Conservation (phyloP, 768 basidiomycete genomes). For the Leccinum longicurvipes region DNA sequence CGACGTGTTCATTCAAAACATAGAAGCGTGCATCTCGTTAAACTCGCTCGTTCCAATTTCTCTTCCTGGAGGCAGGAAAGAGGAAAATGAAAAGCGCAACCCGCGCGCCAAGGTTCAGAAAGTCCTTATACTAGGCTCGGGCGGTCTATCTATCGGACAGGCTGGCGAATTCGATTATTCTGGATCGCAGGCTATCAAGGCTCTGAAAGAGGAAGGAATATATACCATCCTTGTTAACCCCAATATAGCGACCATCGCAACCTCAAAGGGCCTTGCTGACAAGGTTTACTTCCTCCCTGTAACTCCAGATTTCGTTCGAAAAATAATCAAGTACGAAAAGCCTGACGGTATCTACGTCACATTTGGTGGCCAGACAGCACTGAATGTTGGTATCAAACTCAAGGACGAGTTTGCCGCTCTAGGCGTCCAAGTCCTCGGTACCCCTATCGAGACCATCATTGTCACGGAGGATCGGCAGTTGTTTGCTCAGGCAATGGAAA, state of each 20-base stretch:
- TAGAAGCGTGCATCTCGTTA: constrained; percentile 67
- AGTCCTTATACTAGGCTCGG: constrained; percentile 95
- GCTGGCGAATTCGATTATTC: constrained; percentile 99
- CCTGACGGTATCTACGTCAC: constrained; percentile 99
- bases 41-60: constrained; percentile 53
- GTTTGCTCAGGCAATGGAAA: constrained; percentile 91
- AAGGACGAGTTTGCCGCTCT: constrained; percentile 92
- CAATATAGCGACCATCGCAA: constrained; percentile 98
- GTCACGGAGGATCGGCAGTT: constrained; percentile 94
- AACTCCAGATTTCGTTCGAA: constrained; percentile 95
- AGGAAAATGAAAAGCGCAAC: constrained; percentile 71
- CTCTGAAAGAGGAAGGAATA: constrained; percentile 97
- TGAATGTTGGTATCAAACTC: constrained; percentile 95
- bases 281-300: constrained; percentile 99
- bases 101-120: constrained; percentile 82
- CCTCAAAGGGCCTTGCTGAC: constrained; percentile 95
- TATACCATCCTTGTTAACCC: constrained; percentile 99
- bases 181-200: constrained; percentile 98
- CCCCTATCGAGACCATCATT: constrained; percentile 96
- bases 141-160: constrained; percentile 96
- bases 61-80: constrained; percentile 78
- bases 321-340: constrained; percentile 98
- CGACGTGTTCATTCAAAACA: constrained; percentile 91
- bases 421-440: constrained; percentile 92
- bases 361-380: constrained; percentile 96